Evolutionary conservation across 2,329 filamentous ascomycete genomes (phyloP).

Genomic region (Exophiala bonariae): DNA sequence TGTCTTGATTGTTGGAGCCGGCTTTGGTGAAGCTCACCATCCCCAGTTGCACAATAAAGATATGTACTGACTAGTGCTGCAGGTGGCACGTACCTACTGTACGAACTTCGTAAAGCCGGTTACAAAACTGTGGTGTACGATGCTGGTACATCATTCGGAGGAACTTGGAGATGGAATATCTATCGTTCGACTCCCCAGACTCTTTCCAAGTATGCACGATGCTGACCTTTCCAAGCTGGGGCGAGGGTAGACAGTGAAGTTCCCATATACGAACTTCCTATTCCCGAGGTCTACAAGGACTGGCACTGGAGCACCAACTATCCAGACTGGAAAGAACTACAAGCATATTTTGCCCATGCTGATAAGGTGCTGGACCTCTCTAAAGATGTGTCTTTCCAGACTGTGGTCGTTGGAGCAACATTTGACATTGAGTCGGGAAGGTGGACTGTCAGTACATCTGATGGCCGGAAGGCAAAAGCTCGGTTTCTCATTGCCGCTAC

Average conservation of each 20-base stretch:
- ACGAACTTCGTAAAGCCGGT: conserved; percentile 53
- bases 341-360: conserved; percentile 49
- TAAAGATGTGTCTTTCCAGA: conserved; percentile 47
- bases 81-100: conserved; percentile 54
- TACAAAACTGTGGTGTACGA: conserved; percentile 53
- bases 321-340: conserved; percentile 41
- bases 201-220: conserved; percentile 38
- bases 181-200: conserved; percentile 27
- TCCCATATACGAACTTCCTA: conserved; percentile 49
- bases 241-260: conserved; percentile 49
- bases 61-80: no score
- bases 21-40: conserved; percentile 43
- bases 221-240: no score
- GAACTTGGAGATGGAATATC: conserved; percentile 40
- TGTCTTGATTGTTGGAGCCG: conserved; percentile 32
- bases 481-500: conserved; percentile 48
- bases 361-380: conserved; percentile 45
- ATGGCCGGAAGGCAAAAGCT: conserved; percentile 39
- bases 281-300: conserved; percentile 47
- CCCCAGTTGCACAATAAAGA: no score
- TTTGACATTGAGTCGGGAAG: conserved; percentile 37
- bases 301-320: conserved; percentile 32
- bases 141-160: conserved; percentile 46
- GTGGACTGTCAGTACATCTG: conserved; percentile 48
- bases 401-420: conserved; percentile 40